Percentiles rank a stretch among this genome's conserved stretches.
These are phyloP conservation scores for Acacia pycnantha DNA, from an alignment of 331 rosid genomes.

Conservation along the genomic window DNA sequence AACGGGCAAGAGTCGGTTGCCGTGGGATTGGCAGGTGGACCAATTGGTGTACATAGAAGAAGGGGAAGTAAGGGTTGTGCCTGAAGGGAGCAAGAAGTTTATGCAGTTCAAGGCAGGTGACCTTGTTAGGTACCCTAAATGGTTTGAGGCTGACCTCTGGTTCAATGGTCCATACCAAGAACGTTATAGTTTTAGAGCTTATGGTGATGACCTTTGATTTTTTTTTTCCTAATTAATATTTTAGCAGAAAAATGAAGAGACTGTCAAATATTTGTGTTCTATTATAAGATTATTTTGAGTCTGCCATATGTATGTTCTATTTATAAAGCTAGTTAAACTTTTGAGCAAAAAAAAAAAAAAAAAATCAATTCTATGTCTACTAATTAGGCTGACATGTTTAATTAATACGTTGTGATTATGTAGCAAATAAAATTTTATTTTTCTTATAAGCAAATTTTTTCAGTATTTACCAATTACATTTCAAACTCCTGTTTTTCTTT, in stretches of 20 bases:
- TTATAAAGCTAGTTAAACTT: background rate
- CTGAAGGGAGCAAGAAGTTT: conserved; percentile 82
- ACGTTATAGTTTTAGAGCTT: conserved; percentile 81
- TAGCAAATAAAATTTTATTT: too few species aligned
- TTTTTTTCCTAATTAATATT: background rate
- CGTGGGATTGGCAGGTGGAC: conserved; percentile 97
- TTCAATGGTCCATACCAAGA: conserved; percentile 91
- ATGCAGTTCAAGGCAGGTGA: conserved; percentile 89
- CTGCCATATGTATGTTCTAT: background rate
- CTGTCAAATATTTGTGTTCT: background rate
- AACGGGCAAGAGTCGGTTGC: conserved; percentile 69
- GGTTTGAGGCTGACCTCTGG: conserved; percentile 94
- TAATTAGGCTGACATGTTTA: too few species aligned
- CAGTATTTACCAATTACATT: background rate
- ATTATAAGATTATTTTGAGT: background rate
- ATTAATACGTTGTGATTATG: too few species aligned
- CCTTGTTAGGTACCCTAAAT: conserved; percentile 84
- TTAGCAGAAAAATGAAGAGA: background rate
- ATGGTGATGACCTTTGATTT: conserved; percentile 66
- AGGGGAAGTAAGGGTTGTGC: conserved; percentile 94
- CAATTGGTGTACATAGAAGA: conserved; percentile 92
- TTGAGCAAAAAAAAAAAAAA: background rate
- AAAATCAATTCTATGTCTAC: too few species aligned
- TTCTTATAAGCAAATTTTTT: background rate
- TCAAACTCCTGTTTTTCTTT: too few species aligned